Base-by-base conservation (phyloP, 2,329 filamentous ascomycete species). In the Botrytis sinoallii region DNA sequence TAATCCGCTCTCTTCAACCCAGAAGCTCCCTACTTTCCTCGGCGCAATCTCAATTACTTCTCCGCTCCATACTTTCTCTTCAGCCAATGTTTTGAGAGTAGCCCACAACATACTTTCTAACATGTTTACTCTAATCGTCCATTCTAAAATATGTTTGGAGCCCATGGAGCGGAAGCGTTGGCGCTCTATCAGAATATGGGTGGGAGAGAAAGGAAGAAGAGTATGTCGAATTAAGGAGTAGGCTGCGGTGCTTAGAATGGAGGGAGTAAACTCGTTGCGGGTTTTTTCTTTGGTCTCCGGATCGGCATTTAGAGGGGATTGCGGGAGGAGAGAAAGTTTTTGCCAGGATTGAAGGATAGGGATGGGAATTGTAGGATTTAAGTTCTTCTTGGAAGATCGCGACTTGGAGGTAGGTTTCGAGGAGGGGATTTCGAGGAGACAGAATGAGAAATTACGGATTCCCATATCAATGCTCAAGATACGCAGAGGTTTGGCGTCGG, bases 391-490 rank as follows among this genome's bases (percentile, higher is more conserved):
- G 16, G 71, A 42, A 12, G 65, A 52, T 67, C 42, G 42, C 16
- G 25, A 29, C 22, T 52, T 52, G 3, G 64, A 46, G 2, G 46
- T 70, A 12, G 72, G 61, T 35, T 66, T 70, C 16, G 70, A n/a
- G 29, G 70, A n/a, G 67, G 78, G 73, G 35, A 75, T 65, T 71
- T 79, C 77, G 12, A 93, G 81, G 75, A 93, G 85, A 76, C 92
- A 92, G 80, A 90, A 93, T 1, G 93, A 93, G 6, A 97, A 84
- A 80, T 97, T 97, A 61, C 89, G 89, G 77, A 97, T 92, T 6
- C 93, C 93, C 89, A 96, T 92, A 81, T 97, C 93, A 75, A 97
- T 91, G 80, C 92, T 95, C 48, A 96, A 82, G 38, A 96, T 85
- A 61, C 90, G 76, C 35, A 73, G 48, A 25, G 75, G 73, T 73